Conservation (phyloP, 495 filamentous ascomycete species). For the Terfezia boudieri region DNA sequence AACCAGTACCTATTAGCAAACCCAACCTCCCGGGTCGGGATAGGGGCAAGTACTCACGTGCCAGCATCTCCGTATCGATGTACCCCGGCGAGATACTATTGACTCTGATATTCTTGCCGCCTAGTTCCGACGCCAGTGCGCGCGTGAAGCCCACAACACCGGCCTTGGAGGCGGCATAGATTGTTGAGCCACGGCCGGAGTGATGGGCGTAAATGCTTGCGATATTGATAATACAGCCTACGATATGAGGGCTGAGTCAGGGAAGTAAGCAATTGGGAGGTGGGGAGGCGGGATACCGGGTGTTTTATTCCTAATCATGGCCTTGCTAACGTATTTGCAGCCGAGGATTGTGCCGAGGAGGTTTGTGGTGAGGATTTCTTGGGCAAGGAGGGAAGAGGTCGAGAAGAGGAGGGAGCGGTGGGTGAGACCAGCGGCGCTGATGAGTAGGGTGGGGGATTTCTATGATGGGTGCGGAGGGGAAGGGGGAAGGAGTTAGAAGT, state of each 20-base stretch:
- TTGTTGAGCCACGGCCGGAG: conserved; percentile 38
- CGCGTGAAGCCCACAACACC: conserved; percentile 53
- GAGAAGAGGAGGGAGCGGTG: conserved; percentile 34
- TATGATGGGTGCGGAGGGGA: conserved; percentile 6
- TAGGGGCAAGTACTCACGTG: conserved; percentile 20
- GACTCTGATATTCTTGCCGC: conserved; percentile 34
- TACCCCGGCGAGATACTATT: conserved; percentile 74
- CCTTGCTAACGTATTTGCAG: conserved; percentile 32
- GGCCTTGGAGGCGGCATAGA: conserved; percentile 63
- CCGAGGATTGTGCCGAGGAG: conserved; percentile 46
- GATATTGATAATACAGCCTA: conserved; percentile 56
- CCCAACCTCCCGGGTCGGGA: conserved; percentile 33
- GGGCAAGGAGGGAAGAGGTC: conserved; percentile 22
- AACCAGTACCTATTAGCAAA: conserved; percentile 43
- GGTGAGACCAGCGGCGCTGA: conserved; percentile 56
- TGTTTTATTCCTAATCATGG: conserved; percentile 24
- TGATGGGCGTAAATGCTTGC: conserved; percentile 46
- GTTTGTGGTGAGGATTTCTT: conserved; percentile 39
- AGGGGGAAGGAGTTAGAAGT: neutral
- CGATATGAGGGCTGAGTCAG: neutral
- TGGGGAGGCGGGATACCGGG: no score
- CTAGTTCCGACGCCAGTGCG: conserved; percentile 43
- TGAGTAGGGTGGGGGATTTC: conserved; percentile 36
- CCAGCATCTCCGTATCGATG: conserved; percentile 56
- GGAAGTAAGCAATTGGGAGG: no score